phyloP scores from a whole-genome alignment of 129 eudicot species.

The Pseudognaphalium luteoalbum region DNA sequence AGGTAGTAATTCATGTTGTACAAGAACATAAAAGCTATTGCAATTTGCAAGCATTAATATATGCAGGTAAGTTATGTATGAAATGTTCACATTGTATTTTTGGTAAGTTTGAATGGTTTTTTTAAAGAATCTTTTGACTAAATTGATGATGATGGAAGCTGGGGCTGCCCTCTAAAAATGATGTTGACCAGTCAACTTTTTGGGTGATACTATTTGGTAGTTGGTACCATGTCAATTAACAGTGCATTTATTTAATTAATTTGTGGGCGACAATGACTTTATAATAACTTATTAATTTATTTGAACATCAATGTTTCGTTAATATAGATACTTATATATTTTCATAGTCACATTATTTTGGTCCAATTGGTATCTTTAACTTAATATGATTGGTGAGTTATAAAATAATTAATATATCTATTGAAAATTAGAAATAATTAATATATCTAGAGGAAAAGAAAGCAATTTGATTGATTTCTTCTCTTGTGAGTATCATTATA shows the following conservation, averaged over 20 bases:
- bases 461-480: too few species aligned
- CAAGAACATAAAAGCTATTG: background rate
- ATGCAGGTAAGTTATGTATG: constrained; percentile 13
- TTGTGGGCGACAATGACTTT: background rate
- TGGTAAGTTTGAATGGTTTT: constrained; percentile 32
- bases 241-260: background rate
- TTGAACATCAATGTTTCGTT: too few species aligned
- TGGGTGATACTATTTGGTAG: constrained; percentile 17
- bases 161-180: constrained; percentile 29
- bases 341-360: too few species aligned
- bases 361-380: too few species aligned
- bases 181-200: constrained; percentile 44
- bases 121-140: constrained; percentile 44
- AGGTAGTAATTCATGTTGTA: background rate
- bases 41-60: background rate
- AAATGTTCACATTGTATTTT: constrained; percentile 23
- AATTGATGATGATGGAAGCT: constrained; percentile 34
- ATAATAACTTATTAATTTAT: too few species aligned
- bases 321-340: too few species aligned
- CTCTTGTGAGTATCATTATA: too few species aligned
- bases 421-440: too few species aligned
- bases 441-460: too few species aligned
- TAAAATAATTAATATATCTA: too few species aligned
- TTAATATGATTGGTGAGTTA: too few species aligned
- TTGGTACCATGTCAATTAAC: constrained; percentile 4